Evolutionary conservation across 78 protist species (phyloP).

Genomic region (Guillardia theta): DNA sequence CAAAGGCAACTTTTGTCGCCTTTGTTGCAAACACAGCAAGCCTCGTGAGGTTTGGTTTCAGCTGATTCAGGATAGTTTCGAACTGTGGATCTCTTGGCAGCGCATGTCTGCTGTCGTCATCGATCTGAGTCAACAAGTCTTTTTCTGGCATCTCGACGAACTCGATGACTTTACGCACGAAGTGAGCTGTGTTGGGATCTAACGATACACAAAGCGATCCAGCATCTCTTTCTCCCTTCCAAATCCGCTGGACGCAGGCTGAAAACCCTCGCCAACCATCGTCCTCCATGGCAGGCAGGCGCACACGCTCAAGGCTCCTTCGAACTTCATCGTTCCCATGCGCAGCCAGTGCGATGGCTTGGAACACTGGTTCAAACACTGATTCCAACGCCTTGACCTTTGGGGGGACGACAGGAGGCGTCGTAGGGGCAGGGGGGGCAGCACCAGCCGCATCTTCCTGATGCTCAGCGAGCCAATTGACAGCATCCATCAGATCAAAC

Average conservation of each 20-base stretch:
- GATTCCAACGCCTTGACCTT: background rate
- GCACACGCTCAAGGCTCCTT: background rate
- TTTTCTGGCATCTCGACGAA: background rate
- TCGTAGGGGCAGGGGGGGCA: background rate
- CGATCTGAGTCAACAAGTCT: background rate
- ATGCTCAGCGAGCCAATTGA: too few relatives aligned
- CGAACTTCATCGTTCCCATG: background rate
- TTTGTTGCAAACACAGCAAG: background rate
- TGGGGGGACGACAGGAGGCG: background rate
- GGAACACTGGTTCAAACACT: background rate
- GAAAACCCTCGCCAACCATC: background rate
- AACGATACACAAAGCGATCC: background rate
- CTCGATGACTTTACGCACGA: background rate
- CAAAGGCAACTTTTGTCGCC: background rate
- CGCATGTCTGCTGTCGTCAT: background rate
- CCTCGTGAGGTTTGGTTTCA: background rate
- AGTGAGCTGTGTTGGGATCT: background rate
- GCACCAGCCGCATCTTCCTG: background rate
- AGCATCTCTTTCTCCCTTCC: background rate
- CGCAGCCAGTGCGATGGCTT: background rate
- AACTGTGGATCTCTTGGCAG: background rate
- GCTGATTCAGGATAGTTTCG: background rate
- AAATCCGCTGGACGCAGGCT: background rate
- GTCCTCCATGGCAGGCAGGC: conserved; percentile 4
- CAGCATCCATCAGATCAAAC: too few relatives aligned